Percentiles rank a stretch among this genome's conserved stretches.
phyloP scores from a whole-genome alignment of 192 early-diverging fungal species.

The Radiomyces spectabilis region DNA sequence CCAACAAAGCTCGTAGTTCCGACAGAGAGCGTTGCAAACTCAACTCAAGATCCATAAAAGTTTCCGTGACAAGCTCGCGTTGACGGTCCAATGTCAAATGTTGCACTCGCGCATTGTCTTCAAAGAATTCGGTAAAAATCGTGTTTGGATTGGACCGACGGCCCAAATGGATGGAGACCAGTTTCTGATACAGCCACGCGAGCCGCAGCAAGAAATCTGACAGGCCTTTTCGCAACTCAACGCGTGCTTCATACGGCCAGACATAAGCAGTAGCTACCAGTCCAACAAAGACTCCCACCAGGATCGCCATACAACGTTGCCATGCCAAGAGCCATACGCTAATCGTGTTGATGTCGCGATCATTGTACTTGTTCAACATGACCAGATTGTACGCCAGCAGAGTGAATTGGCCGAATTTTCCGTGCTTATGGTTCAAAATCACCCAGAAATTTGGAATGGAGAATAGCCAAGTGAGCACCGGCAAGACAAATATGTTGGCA shows the following conservation, averaged over 20 bases:
- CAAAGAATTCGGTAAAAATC: too few species aligned
- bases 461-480: slow-evolving; percentile 48
- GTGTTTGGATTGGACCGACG: neutral
- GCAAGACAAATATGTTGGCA: slow-evolving; percentile 29
- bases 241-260: slow-evolving; percentile 81
- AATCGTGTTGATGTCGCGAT: slow-evolving; percentile 47
- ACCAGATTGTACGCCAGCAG: slow-evolving; percentile 74
- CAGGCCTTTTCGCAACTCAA: slow-evolving; percentile 69
- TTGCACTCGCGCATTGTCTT: too few species aligned
- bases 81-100: neutral
- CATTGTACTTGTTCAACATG: slow-evolving; percentile 67
- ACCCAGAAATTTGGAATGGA: slow-evolving; percentile 60
- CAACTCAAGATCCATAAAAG: slow-evolving; percentile 63
- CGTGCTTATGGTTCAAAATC: slow-evolving; percentile 55
- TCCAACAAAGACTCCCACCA: slow-evolving; percentile 62
- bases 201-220: slow-evolving; percentile 65
- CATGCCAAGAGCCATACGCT: slow-evolving; percentile 47
- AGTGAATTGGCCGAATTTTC: slow-evolving; percentile 71
- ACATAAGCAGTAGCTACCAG: slow-evolving; percentile 60
- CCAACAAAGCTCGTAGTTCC: slow-evolving; percentile 52
- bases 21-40: slow-evolving; percentile 57
- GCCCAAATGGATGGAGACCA: slow-evolving; percentile 48
- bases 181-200: slow-evolving; percentile 58
- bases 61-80: neutral
- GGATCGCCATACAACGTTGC: slow-evolving; percentile 56